A percentile compares a stretch with the other conserved stretches of the same genome.
These are phyloP conservation scores for Neurospora pannonica DNA, from an alignment of 495 filamentous ascomycete genomes.

Conservation along the genomic window DNA sequence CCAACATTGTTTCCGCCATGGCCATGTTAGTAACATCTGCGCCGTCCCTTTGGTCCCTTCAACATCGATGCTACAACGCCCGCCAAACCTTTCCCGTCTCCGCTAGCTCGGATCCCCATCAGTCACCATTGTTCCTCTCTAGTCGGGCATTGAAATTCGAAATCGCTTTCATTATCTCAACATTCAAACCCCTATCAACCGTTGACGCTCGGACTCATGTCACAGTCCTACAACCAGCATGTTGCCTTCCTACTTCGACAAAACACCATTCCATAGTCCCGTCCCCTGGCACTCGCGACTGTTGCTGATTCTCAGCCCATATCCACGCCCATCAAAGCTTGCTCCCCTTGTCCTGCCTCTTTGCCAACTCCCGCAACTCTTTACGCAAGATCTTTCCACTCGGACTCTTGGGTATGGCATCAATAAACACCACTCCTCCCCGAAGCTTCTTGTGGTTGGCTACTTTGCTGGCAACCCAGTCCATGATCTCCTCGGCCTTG, in stretches of 20 bases:
- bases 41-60: too few species aligned
- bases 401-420: slow-evolving; percentile 70
- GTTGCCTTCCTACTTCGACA: not conserved
- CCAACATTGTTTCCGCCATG: too few species aligned
- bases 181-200: too few species aligned
- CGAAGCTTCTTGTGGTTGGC: slow-evolving; percentile 62
- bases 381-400: slow-evolving; percentile 77
- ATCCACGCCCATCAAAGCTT: slow-evolving; percentile 4
- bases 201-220: too few species aligned
- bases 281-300: not conserved
- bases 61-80: too few species aligned
- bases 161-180: too few species aligned
- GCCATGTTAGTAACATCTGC: too few species aligned
- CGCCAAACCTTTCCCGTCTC: too few species aligned
- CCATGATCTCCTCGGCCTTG: slow-evolving; percentile 16
- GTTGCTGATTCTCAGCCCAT: too few species aligned
- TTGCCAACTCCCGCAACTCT: slow-evolving; percentile 30
- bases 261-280: not conserved
- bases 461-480: slow-evolving; percentile 39
- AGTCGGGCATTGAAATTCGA: too few species aligned
- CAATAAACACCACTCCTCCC: slow-evolving; percentile 68
- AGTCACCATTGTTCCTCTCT: too few species aligned
- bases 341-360: slow-evolving; percentile 12
- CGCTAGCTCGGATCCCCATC: too few species aligned
- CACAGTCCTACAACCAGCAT: not conserved